phyloP scores from a whole-genome alignment of 2,329 filamentous ascomycete genomes.

The Drechmeria coniospora region DNA sequence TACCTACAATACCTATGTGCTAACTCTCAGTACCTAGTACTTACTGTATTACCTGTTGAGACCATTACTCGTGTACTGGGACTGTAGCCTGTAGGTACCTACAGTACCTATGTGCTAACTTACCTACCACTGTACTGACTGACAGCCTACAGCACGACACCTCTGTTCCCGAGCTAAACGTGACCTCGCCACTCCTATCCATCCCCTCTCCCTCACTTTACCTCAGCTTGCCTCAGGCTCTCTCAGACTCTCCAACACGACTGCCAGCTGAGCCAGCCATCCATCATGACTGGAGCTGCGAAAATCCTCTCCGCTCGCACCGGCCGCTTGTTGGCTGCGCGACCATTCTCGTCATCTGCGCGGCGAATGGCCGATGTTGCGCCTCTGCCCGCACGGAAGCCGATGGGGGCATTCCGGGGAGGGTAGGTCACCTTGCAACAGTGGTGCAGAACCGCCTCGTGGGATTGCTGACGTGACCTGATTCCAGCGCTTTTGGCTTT shows the following conservation, averaged over 20 bases:
- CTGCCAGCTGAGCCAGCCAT: not conserved
- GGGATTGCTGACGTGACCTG: too few relatives aligned
- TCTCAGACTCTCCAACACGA: not conserved
- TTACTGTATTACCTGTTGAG: too few relatives aligned
- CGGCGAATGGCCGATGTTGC: slow-evolving; percentile 26
- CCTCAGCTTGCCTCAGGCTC: not conserved
- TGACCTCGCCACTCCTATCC: slow-evolving; percentile 1
- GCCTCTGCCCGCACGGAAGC: slow-evolving; percentile 39
- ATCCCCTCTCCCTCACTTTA: not conserved
- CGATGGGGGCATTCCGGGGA: slow-evolving; percentile 45
- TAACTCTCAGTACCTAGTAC: too few relatives aligned
- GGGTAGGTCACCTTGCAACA: slow-evolving; percentile 36
- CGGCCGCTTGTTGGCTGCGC: slow-evolving; percentile 20
- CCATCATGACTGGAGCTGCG: slow-evolving; percentile 26
- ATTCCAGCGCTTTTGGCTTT: slow-evolving; percentile 77
- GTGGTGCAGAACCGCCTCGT: not conserved
- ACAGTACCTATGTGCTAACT: too few relatives aligned
- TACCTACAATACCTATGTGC: too few relatives aligned
- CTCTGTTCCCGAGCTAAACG: too few relatives aligned
- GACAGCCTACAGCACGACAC: too few relatives aligned
- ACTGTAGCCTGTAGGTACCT: too few relatives aligned
- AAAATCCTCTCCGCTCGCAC: slow-evolving; percentile 27
- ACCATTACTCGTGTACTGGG: too few relatives aligned
- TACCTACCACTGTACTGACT: too few relatives aligned
- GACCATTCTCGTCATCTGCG: slow-evolving; percentile 36